Conservation (phyloP, 306 rosid species). For the Inga leiocalycina region DNA sequence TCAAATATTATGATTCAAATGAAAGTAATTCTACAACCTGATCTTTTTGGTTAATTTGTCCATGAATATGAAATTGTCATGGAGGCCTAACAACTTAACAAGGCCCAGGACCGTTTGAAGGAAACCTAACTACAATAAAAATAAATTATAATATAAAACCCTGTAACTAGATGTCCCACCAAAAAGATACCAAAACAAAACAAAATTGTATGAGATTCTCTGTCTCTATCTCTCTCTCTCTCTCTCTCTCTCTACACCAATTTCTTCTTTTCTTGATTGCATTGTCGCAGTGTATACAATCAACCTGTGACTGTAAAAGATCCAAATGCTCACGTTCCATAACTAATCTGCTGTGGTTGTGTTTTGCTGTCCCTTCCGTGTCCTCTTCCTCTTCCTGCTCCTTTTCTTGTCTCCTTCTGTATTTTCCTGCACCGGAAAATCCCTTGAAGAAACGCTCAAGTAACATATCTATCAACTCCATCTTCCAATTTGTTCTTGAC, state of each 20-base stretch:
- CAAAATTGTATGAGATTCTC: not conserved
- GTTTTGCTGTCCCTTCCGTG: slow-evolving; percentile 24
- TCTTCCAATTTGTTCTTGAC: not conserved
- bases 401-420: slow-evolving; percentile 37
- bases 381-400: slow-evolving; percentile 54
- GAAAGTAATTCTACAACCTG: not conserved
- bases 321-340: not conserved
- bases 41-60: not conserved
- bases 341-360: slow-evolving; percentile 13
- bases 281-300: not conserved
- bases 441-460: not conserved
- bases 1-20: not conserved
- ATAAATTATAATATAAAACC: too few relatives aligned
- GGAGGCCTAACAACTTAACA: too few relatives aligned
- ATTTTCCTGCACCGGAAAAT: slow-evolving; percentile 32
- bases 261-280: not conserved
- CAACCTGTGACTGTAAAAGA: not conserved
- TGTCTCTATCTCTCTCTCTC: not conserved
- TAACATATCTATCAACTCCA: not conserved
- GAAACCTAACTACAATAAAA: too few relatives aligned
- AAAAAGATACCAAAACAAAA: not conserved
- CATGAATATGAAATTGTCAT: too few relatives aligned
- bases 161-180: not conserved
- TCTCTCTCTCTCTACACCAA: not conserved
- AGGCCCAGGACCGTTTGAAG: too few relatives aligned